Conservation (phyloP, 331 rosid species). For the Cucumis variabilis region DNA sequence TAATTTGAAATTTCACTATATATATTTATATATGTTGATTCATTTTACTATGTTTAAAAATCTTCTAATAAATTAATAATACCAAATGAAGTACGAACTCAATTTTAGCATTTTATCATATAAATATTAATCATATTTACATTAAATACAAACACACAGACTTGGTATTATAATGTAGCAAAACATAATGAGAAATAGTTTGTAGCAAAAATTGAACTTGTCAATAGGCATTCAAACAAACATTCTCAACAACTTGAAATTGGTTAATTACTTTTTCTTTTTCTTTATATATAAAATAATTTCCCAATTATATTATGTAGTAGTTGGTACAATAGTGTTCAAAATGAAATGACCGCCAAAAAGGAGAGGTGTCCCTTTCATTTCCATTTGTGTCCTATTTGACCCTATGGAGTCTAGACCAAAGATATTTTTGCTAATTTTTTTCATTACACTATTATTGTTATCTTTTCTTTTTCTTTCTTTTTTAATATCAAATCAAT, state of each 20-base stretch:
- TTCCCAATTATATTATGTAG: background rate
- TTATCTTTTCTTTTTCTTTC: background rate
- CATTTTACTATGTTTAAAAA: too few relatives aligned
- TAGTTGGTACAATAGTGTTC: constrained; percentile 22
- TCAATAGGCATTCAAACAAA: background rate
- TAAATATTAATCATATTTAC: background rate
- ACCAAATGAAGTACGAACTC: too few relatives aligned
- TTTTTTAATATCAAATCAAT: background rate
- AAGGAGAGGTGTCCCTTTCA: background rate
- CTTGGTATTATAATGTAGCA: background rate
- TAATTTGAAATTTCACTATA: too few relatives aligned
- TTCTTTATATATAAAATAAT: too few relatives aligned
- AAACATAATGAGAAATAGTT: background rate
- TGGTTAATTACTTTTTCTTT: too few relatives aligned
- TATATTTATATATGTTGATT: too few relatives aligned
- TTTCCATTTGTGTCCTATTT: constrained; percentile 15
- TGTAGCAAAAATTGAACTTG: background rate
- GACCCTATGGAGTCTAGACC: background rate
- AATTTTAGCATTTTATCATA: too few relatives aligned
- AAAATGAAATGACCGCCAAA: constrained; percentile 12
- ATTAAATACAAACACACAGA: background rate
- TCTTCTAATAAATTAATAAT: too few relatives aligned
- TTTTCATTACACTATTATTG: background rate
- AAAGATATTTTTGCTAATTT: background rate
- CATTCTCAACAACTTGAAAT: background rate